Base-by-base conservation (phyloP, 1,284 basidiomycete genomes). In the Salmacisia buchloeana region DNA sequence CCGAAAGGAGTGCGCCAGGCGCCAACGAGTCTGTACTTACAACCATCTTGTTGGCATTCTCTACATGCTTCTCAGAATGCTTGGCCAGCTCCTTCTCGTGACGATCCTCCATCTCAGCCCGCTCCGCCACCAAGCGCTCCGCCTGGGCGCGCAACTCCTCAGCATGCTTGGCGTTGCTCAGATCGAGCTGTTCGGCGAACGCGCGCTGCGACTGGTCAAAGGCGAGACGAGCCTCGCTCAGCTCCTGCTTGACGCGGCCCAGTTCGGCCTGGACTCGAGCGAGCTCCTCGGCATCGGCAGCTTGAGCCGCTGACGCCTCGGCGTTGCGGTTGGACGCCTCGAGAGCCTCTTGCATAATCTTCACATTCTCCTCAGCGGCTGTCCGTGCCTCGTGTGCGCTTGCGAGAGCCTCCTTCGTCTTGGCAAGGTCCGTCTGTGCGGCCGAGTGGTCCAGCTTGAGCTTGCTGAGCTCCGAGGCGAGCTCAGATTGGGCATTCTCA, bases 171-270 rank as follows among this genome's bases (percentile, higher is more conserved):
- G 39, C 25, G 27, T 63, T 64, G 62, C 65, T 68, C 7, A 63
- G 61, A 7, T 70, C 69, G 15, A 72, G 61, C 25, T 70, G 69
- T 54, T 72, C 70, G 34, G 63, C 67, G 36, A 72, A 72, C 0
- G 67, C 69, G 12, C 58, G 65, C 58, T 68, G 66, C 57, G 64
- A 66, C 56, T 70, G 65, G 45, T 72, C 60, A 63, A 68, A 63
- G 10, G 70, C 63, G 29, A 49, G 63, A 33, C 61, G 63, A 1
- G 64, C 52, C 21, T 72, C 67, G 25, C 57, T 31, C 12, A 72
- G 65, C 63, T 72, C 69, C 58, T 63, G 59, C 52, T 67, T 54
- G 21, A 70, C 60, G 29, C 62, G 56, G 38, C 63, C 62, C 41
- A 69, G 25, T 64, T 71, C 59, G 34, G n/a, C 35, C 13, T 62